These are phyloP conservation scores for Castanea mollissima DNA, from an alignment of 306 rosid species.

Conservation along the genomic window DNA sequence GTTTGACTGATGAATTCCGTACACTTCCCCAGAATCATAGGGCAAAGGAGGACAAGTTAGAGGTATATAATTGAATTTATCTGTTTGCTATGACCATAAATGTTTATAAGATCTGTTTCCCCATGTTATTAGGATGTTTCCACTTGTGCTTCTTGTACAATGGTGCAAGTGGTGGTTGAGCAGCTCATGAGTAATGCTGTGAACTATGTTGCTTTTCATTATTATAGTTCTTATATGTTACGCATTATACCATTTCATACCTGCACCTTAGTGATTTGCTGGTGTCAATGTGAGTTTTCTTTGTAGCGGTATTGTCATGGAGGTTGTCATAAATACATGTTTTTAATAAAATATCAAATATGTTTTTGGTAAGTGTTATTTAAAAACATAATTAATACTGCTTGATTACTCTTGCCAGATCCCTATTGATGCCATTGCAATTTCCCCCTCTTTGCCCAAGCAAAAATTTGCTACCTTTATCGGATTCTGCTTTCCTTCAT, in stretches of 20 bases:
- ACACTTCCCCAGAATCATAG: constrained; percentile 62
- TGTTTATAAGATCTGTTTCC: too few relatives aligned
- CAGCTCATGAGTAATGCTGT: background rate
- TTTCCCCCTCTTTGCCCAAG: background rate
- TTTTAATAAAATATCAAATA: background rate
- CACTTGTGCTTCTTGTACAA: background rate
- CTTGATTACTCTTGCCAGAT: background rate
- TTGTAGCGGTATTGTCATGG: background rate
- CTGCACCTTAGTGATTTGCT: background rate
- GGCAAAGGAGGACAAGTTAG: constrained; percentile 73
- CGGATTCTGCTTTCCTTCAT: background rate
- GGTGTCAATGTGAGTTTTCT: too few relatives aligned
- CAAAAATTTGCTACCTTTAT: background rate
- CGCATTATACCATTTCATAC: background rate
- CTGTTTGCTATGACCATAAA: background rate
- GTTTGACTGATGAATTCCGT: constrained; percentile 72
- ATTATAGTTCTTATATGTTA: background rate
- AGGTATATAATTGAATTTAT: constrained; percentile 39
- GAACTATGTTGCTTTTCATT: background rate
- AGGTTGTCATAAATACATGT: background rate
- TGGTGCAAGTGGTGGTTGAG: background rate
- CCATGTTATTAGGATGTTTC: background rate
- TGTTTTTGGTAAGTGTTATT: background rate
- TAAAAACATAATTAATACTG: background rate
- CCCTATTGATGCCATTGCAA: background rate